Evolutionary conservation across 331 rosid species (phyloP).

Genomic region (Quercus lobata): DNA sequence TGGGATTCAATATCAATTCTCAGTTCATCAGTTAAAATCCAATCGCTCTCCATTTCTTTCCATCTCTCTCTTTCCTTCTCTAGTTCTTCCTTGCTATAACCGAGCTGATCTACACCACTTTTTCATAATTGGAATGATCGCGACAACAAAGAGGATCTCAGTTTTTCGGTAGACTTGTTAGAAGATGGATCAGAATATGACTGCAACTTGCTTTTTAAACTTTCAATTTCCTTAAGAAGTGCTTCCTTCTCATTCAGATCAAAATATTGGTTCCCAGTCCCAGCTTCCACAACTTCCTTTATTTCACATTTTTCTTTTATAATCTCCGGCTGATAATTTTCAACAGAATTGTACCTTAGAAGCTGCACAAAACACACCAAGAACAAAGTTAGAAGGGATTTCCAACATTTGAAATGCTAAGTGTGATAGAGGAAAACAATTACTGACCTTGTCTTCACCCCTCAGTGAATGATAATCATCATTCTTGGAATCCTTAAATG

Average conservation of each 20-base stretch:
- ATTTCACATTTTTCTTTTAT: slow-evolving; percentile 64
- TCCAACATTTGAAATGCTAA: background rate
- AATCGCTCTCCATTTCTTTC: slow-evolving; percentile 98
- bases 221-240: slow-evolving; percentile 82
- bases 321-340: slow-evolving; percentile 27
- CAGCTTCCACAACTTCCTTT: slow-evolving; percentile 60
- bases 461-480: background rate
- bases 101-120: slow-evolving; percentile 42
- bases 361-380: slow-evolving; percentile 28
- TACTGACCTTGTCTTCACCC: background rate
- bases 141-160: slow-evolving; percentile 78
- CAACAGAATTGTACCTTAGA: slow-evolving; percentile 19
- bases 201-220: slow-evolving; percentile 67
- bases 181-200: slow-evolving; percentile 38
- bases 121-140: slow-evolving; percentile 73
- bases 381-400: slow-evolving; percentile 21
- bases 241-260: slow-evolving; percentile 79
- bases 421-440: background rate
- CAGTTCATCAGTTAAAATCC: slow-evolving; percentile 95
- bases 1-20: slow-evolving; percentile 73
- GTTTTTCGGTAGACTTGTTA: slow-evolving; percentile 63
- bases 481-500: slow-evolving; percentile 21
- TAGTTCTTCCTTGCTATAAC: slow-evolving; percentile 52
- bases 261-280: slow-evolving; percentile 29
- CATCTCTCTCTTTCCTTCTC: slow-evolving; percentile 82